Conservation (phyloP, 2,329 filamentous ascomycete species). For the Aureobasidium lini region DNA sequence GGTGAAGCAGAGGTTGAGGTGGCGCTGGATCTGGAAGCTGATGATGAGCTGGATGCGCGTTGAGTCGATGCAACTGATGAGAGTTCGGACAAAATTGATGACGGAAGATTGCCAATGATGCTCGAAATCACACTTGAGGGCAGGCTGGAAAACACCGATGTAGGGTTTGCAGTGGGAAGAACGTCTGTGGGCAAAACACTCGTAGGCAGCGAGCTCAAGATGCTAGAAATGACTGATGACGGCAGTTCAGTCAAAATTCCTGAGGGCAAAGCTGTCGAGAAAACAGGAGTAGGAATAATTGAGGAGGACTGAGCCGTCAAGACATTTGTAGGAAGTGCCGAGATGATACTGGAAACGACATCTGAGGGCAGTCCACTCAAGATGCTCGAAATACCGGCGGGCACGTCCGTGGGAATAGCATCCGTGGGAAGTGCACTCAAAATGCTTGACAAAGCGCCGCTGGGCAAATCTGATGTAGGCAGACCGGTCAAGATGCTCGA, state of each 20-base stretch:
- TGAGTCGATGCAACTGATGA: not conserved
- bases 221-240: not conserved
- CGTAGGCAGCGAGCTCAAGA: not conserved
- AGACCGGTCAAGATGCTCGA: not conserved
- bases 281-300: not conserved
- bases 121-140: not conserved
- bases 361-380: not conserved
- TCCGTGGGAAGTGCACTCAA: not conserved
- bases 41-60: not conserved
- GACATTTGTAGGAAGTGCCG: not conserved
- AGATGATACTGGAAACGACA: not conserved
- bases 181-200: not conserved
- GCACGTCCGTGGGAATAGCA: not conserved
- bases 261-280: not conserved
- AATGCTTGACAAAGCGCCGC: not conserved
- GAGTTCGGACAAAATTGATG: not conserved
- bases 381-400: not conserved
- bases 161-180: not conserved
- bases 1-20: not conserved
- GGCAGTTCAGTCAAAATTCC: not conserved
- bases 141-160: not conserved
- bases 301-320: not conserved
- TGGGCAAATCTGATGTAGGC: not conserved
- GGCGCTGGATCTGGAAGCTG: not conserved
- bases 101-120: not conserved